Base-by-base conservation (phyloP, 1,284 basidiomycete species). In the Apiotrichum mycotoxinovorans region DNA sequence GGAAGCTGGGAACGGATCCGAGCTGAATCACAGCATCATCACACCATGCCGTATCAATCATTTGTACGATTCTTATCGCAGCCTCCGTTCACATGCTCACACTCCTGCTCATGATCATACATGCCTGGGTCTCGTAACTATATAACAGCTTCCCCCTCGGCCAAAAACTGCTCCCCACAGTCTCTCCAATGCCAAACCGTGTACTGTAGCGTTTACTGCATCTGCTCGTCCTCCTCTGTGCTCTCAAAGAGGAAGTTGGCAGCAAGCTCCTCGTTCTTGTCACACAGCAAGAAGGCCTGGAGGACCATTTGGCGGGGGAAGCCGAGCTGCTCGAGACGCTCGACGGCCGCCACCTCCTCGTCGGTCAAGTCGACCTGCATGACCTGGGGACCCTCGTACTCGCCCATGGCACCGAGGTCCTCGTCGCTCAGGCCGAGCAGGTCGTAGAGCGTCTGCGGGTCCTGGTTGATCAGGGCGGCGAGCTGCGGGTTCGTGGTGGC, bases 221-320 rank as follows among this genome's bases (percentile, higher is more conserved):
- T 58, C 49, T 58, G 60, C 56, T 64, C 59, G 61, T 86, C 85
- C 2, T 87, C 87, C 66, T 85, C 87, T 35, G 79, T 80, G 60
- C 79, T 75, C 64, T 94, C 91, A 66, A 94, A 93, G 68, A 94
- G 77, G 69, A 87, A 94, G 72, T 94, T 95, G 22, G 93, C 93
- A 2, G 93, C 91, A 42, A 94, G 78, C 74, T 95, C 91, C 78
- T 97, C 93, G 71, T 97, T 91, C 82, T 90, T 93, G 75, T 92
- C 93, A 75, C 92, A 96, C 7, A 77, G 87, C 86, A 78, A 92
- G 79, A 89, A 97, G 1, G 93, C 93, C 75, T 95, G 85, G 43
- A 91, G 78, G 5, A 83, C 92, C 0, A 80, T 79, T 51, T 91
- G 82, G 45, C 90, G 82, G 23, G 88, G 77, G 76, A 97, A 97